phyloP scores from a whole-genome alignment of 202 grass and related monocot species.

The Setaria viridis region DNA sequence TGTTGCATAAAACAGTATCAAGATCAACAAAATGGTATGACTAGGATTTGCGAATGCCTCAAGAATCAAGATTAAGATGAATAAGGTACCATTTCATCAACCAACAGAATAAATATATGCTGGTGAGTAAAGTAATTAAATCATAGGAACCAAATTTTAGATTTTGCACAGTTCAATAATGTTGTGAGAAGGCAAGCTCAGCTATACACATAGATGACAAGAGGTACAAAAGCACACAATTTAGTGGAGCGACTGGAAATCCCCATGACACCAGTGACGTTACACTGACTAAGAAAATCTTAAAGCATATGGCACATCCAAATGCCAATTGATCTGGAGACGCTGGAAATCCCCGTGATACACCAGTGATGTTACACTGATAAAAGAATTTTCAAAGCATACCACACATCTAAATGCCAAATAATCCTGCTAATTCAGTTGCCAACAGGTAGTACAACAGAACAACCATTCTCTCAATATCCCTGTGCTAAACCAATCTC shows the following conservation, averaged over 20 bases:
- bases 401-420: constrained; percentile 9
- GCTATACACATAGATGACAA: not conserved
- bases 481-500: constrained; percentile 14
- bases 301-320: not conserved
- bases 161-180: not conserved
- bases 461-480: constrained; percentile 21
- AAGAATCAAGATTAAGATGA: not conserved
- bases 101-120: not conserved
- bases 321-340: not conserved
- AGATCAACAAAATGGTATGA: not conserved
- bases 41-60: not conserved
- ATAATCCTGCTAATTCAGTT: not conserved
- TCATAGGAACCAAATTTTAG: not conserved
- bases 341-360: not conserved
- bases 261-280: constrained; percentile 12
- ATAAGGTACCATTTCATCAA: not conserved
- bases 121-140: not conserved
- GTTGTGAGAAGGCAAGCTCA: not conserved
- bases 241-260: not conserved
- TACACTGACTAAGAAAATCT: constrained; percentile 16
- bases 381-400: not conserved
- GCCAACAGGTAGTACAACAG: constrained; percentile 19
- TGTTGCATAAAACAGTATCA: not conserved
- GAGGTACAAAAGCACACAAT: not conserved
- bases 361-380: constrained; percentile 34